phyloP scores from a whole-genome alignment of 768 basidiomycete genomes.

The Lactifluus hygrophoroides region DNA sequence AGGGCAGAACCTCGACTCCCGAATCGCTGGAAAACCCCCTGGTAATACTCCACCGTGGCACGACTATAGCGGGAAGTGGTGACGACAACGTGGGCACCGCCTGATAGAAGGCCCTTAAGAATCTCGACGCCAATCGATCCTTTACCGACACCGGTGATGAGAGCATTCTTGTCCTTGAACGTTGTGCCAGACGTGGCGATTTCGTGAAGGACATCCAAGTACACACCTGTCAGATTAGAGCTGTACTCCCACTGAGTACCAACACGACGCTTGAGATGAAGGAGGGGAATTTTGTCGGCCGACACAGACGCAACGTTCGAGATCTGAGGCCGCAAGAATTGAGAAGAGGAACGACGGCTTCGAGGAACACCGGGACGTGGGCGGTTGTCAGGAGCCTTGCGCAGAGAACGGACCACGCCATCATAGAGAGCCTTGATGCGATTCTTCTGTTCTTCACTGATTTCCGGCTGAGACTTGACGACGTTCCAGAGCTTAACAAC shows the following conservation, averaged over 20 bases:
- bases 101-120: slow-evolving; percentile 91
- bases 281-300: slow-evolving; percentile 85
- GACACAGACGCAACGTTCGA: slow-evolving; percentile 64
- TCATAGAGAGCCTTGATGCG: slow-evolving; percentile 93
- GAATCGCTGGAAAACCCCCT: slow-evolving; percentile 91
- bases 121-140: slow-evolving; percentile 98
- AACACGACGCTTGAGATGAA: slow-evolving; percentile 95
- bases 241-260: slow-evolving; percentile 95
- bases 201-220: slow-evolving; percentile 94
- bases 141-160: slow-evolving; percentile 95
- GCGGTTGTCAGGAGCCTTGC: slow-evolving; percentile 62
- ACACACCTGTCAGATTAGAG: slow-evolving; percentile 90
- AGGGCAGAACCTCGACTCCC: slow-evolving; percentile 95
- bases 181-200: slow-evolving; percentile 98
- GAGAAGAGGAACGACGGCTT: slow-evolving; percentile 85
- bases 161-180: slow-evolving; percentile 98
- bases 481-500: slow-evolving; percentile 96
- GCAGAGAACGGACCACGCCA: slow-evolving; percentile 89
- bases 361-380: slow-evolving; percentile 44
- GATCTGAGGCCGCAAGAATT: slow-evolving; percentile 91
- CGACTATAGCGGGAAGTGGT: slow-evolving; percentile 98
- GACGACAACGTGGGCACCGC: slow-evolving; percentile 93
- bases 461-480: slow-evolving; percentile 94
- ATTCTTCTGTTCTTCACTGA: slow-evolving; percentile 94
- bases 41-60: slow-evolving; percentile 95